Evolutionary conservation across 768 basidiomycete species (phyloP).

Genomic region (Crucibulum laeve): DNA sequence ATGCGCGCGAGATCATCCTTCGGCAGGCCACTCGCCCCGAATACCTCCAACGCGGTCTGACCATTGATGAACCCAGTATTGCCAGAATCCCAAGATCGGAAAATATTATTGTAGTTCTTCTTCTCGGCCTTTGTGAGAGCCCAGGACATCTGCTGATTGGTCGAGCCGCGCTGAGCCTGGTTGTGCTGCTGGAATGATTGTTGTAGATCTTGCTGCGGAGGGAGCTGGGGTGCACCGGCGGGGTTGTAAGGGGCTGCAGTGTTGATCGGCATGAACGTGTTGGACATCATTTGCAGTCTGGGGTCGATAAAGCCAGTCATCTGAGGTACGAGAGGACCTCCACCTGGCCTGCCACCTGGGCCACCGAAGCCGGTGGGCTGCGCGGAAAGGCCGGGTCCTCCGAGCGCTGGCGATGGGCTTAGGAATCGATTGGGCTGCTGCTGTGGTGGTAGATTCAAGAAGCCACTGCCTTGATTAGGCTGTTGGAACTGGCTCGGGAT

Average conservation of each 20-base stretch:
- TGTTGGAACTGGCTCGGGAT: constrained; percentile 61
- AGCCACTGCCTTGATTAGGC: constrained; percentile 33
- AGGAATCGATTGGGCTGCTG: constrained; percentile 47
- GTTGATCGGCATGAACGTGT: constrained; percentile 84
- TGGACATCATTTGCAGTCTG: constrained; percentile 84
- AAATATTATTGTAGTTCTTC: constrained; percentile 95
- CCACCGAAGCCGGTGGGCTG: constrained; percentile 61
- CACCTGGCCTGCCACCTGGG: constrained; percentile 16
- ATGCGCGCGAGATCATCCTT: constrained; percentile 90
- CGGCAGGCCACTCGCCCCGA: constrained; percentile 86
- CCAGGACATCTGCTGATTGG: constrained; percentile 78
- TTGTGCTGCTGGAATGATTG: constrained; percentile 89
- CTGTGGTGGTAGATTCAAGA: constrained; percentile 37
- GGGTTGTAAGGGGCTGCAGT: constrained; percentile 53
- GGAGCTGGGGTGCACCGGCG: constrained; percentile 63
- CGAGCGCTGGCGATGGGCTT: constrained; percentile 49
- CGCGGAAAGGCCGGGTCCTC: constrained; percentile 35
- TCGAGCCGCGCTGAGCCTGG: constrained; percentile 62
- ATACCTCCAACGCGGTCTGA: constrained; percentile 82
- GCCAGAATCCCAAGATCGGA: constrained; percentile 90
- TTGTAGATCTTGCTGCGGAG: constrained; percentile 64
- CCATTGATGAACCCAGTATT: constrained; percentile 84
- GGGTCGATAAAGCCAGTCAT: constrained; percentile 82
- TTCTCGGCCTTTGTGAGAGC: constrained; percentile 84
- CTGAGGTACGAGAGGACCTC: constrained; percentile 59